These are phyloP conservation scores for Viola pubescens DNA, from an alignment of 441 rosid species.

Conservation along the genomic window DNA sequence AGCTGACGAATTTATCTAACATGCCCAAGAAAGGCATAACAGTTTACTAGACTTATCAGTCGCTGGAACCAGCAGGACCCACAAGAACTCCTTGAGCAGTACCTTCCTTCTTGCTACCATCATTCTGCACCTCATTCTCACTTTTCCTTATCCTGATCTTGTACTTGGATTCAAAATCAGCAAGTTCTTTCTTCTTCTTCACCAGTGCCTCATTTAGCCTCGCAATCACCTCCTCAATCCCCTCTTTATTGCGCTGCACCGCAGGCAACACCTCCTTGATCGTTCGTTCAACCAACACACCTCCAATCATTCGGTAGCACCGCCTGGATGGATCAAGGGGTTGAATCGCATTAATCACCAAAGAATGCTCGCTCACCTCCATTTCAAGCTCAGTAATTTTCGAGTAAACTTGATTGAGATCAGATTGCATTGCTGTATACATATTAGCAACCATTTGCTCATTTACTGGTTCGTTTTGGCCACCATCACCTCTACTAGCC, in stretches of 20 bases:
- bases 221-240: slow-evolving; percentile 74
- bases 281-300: slow-evolving; percentile 90
- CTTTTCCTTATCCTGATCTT: slow-evolving; percentile 73
- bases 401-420: slow-evolving; percentile 78
- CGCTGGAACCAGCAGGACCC: slow-evolving; percentile 62
- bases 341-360: slow-evolving; percentile 76
- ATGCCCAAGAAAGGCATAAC: slow-evolving; percentile 1
- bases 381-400: slow-evolving; percentile 90
- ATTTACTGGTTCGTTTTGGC: slow-evolving; percentile 42
- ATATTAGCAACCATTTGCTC: slow-evolving; percentile 69
- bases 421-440: slow-evolving; percentile 61
- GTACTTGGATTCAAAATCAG: slow-evolving; percentile 71
- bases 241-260: slow-evolving; percentile 81
- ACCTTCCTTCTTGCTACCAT: slow-evolving; percentile 63
- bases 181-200: slow-evolving; percentile 73
- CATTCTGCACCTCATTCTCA: slow-evolving; percentile 50
- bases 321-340: slow-evolving; percentile 74
- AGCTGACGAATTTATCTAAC: not conserved
- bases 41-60: slow-evolving; percentile 15
- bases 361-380: slow-evolving; percentile 84
- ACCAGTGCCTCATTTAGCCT: slow-evolving; percentile 78
- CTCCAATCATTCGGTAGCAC: slow-evolving; percentile 90
- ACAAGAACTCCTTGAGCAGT: slow-evolving; percentile 95
- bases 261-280: slow-evolving; percentile 88
- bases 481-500: slow-evolving; percentile 39